phyloP scores from a whole-genome alignment of 495 filamentous ascomycete species.

The Penicillium subrubescens region DNA sequence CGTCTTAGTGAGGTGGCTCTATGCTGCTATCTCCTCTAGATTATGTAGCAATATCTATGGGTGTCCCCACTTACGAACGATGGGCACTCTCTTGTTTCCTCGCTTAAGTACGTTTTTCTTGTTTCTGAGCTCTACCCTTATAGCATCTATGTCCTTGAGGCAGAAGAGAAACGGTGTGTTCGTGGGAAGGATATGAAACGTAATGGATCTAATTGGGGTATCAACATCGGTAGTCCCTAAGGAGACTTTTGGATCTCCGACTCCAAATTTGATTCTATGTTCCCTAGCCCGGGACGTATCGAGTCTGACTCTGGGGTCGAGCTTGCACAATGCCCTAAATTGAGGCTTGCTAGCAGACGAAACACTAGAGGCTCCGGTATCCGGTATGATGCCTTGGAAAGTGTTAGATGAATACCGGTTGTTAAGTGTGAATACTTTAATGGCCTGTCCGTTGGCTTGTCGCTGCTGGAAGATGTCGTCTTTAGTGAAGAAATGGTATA shows the following conservation, averaged over 20 bases:
- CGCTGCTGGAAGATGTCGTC: not conserved
- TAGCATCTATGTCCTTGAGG: not conserved
- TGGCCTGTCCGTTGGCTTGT: slow-evolving; percentile 1
- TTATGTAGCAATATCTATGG: not conserved
- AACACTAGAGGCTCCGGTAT: not conserved
- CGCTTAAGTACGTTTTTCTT: not conserved
- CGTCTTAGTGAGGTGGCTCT: not conserved
- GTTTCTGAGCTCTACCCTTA: not conserved
- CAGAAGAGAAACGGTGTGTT: not conserved
- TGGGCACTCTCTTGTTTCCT: not conserved
- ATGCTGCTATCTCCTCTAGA: not conserved
- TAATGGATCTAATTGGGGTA: not conserved
- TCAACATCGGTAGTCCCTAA: not conserved
- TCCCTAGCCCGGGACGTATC: not conserved
- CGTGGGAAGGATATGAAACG: not conserved
- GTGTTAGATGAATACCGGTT: not conserved
- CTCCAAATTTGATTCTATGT: not conserved
- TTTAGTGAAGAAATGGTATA: not conserved
- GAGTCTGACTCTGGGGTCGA: not conserved
- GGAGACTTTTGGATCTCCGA: not conserved
- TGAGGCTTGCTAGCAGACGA: not conserved
- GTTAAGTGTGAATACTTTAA: not conserved
- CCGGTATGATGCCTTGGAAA: not conserved
- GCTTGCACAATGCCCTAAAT: not conserved
- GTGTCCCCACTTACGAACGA: not conserved